These are phyloP conservation scores for Phragmites australis DNA, from an alignment of 176 grass and related monocot species.

Conservation along the genomic window DNA sequence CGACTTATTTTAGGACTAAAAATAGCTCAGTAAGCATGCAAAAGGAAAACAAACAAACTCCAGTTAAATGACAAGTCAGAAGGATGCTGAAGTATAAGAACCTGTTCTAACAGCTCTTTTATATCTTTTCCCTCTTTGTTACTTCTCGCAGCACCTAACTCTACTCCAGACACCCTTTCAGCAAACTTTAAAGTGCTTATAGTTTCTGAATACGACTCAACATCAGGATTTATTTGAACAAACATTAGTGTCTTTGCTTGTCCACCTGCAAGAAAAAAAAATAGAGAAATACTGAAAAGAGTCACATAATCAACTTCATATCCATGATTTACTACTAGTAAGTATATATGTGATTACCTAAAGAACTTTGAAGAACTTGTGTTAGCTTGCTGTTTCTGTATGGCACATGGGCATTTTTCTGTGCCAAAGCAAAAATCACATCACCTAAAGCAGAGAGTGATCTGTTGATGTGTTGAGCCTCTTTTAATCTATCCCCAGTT, in stretches of 20 bases:
- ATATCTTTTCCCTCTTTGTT: conserved; percentile 96
- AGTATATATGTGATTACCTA: conserved; percentile 55
- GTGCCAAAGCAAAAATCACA: conserved; percentile 88
- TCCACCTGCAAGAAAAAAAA: conserved; percentile 64
- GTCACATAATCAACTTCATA: not conserved
- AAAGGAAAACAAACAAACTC: conserved; percentile 9
- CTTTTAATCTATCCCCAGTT: conserved; percentile 87
- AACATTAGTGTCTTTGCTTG: conserved; percentile 98
- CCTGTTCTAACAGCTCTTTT: conserved; percentile 94
- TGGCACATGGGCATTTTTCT: conserved; percentile 81
- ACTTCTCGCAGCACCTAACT: conserved; percentile 88
- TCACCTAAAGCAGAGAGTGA: conserved; percentile 92
- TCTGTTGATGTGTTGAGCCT: conserved; percentile 96
- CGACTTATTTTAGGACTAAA: not conserved
- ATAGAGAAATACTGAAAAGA: conserved; percentile 14
- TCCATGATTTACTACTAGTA: conserved; percentile 18
- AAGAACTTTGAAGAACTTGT: conserved; percentile 97
- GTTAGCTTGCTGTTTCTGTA: conserved; percentile 97
- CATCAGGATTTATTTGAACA: conserved; percentile 96
- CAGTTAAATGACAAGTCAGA: not conserved
- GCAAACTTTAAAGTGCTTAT: conserved; percentile 95
- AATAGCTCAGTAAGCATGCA: not conserved
- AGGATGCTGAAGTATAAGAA: conserved; percentile 21
- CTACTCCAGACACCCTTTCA: conserved; percentile 94
- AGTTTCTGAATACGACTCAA: conserved; percentile 92